These are phyloP conservation scores for Dipteronia dyeriana DNA, from an alignment of 345 rosid genomes.

Conservation along the genomic window DNA sequence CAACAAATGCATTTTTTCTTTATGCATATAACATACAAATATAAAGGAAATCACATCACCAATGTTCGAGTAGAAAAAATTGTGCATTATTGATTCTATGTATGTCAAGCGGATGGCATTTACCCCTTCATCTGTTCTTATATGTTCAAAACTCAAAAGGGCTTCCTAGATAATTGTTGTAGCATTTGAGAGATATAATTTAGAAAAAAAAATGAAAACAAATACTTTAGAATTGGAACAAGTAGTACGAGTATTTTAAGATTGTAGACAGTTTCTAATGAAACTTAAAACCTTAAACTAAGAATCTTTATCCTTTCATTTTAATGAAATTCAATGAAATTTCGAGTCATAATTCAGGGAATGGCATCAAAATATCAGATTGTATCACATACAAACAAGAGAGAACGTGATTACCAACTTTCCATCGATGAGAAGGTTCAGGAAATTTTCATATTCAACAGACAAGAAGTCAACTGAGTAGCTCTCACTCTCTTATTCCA, in stretches of 20 bases:
- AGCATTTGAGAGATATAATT: background rate
- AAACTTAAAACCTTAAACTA: background rate
- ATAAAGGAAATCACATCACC: background rate
- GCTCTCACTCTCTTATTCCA: background rate
- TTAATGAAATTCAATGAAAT: background rate
- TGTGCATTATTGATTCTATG: background rate
- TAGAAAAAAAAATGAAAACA: background rate
- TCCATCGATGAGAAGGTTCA: background rate
- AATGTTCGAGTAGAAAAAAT: background rate
- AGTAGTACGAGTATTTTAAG: background rate
- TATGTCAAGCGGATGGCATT: background rate
- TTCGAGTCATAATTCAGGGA: background rate
- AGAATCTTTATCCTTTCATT: background rate
- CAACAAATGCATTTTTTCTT: background rate
- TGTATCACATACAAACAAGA: background rate
- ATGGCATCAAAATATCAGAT: background rate
- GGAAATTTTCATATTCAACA: background rate
- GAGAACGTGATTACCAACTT: background rate
- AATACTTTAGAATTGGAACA: background rate
- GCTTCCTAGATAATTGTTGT: background rate
- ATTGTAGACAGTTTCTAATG: background rate
- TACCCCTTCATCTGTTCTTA: background rate
- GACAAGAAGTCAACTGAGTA: background rate
- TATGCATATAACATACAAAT: background rate
- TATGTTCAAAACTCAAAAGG: background rate